Evolutionary conservation across 2,329 filamentous ascomycete genomes (phyloP).

Genomic region (Rhinocladiella mackenziei): DNA sequence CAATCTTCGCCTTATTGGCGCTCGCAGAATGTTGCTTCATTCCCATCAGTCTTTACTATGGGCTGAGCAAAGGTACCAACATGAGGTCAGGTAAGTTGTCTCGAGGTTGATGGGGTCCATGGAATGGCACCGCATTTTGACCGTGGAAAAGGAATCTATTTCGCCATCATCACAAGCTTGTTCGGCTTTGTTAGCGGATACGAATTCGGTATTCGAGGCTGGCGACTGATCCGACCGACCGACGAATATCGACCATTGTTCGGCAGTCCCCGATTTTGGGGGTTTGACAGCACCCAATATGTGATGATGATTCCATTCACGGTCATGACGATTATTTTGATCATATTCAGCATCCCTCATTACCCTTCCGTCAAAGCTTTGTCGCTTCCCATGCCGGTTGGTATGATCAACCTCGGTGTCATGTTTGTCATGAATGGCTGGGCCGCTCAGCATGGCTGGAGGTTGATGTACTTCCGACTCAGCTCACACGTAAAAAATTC

Average conservation of each 20-base stretch:
- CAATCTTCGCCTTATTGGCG: slow-evolving; percentile 20
- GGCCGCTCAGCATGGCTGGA: slow-evolving; percentile 17
- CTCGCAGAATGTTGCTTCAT: slow-evolving; percentile 23
- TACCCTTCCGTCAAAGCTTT: slow-evolving; percentile 17
- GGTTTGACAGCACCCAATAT: slow-evolving; percentile 23
- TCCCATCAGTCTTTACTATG: slow-evolving; percentile 24
- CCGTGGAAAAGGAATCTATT: slow-evolving; percentile 11
- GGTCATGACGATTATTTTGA: slow-evolving; percentile 22
- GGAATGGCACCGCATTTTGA: neutral
- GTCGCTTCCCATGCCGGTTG: slow-evolving; percentile 26
- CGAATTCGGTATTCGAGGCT: slow-evolving; percentile 23
- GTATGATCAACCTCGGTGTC: slow-evolving; percentile 25
- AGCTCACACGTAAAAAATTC: slow-evolving; percentile 60
- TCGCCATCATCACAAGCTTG: slow-evolving; percentile 20
- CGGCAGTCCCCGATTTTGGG: slow-evolving; percentile 15
- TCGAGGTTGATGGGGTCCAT: neutral
- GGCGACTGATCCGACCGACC: slow-evolving; percentile 17
- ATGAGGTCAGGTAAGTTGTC: slow-evolving; percentile 20
- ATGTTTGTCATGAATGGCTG: slow-evolving; percentile 16
- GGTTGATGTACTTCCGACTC: slow-evolving; percentile 48
- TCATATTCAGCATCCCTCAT: slow-evolving; percentile 24
- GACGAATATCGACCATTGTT: slow-evolving; percentile 23
- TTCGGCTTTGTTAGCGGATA: slow-evolving; percentile 23
- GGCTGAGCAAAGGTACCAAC: slow-evolving; percentile 18
- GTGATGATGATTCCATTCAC: slow-evolving; percentile 20